A percentile compares a stretch with the other conserved stretches of the same genome.
Evolutionary conservation across 352 stramenopile species (phyloP).

Genomic region (Pythium inflatum): DNA sequence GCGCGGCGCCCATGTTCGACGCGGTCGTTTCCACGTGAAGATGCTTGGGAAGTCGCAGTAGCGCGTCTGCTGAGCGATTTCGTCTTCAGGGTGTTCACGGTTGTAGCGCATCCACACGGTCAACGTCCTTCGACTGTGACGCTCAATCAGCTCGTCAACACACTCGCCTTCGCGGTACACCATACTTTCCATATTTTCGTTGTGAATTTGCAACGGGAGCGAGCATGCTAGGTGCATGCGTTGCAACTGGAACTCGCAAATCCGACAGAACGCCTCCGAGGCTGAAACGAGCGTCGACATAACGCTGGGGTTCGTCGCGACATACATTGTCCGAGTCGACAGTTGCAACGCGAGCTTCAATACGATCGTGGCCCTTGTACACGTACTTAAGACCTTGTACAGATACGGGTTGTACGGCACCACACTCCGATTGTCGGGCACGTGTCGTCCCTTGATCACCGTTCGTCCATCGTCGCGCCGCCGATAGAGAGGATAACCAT

Average conservation of each 20-base stretch:
- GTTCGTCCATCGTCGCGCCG: neutral
- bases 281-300: slow-evolving; percentile 36
- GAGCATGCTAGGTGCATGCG: slow-evolving; percentile 2
- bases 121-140: neutral
- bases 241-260: slow-evolving; percentile 20
- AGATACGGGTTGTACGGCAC: slow-evolving; percentile 55
- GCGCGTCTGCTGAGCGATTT: neutral
- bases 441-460: no score
- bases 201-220: slow-evolving; percentile 2
- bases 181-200: slow-evolving; percentile 1
- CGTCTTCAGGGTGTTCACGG: slow-evolving; percentile 5
- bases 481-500: slow-evolving; percentile 6
- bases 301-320: slow-evolving; percentile 36
- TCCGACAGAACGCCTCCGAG: slow-evolving; percentile 34
- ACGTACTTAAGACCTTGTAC: slow-evolving; percentile 9
- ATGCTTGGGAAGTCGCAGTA: slow-evolving; percentile 7
- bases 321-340: neutral
- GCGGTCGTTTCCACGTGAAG: slow-evolving; percentile 1
- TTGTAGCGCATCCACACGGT: slow-evolving; percentile 19
- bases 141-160: neutral
- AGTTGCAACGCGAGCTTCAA: neutral
- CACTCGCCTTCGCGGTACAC: neutral
- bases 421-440: slow-evolving; percentile 43
- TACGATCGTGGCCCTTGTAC: slow-evolving; percentile 5
- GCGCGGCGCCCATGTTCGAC: slow-evolving; percentile 6